Percentiles rank a stretch among this genome's conserved stretches.
phyloP scores from a whole-genome alignment of 179 eudicot species.

The Dionaea muscipula region DNA sequence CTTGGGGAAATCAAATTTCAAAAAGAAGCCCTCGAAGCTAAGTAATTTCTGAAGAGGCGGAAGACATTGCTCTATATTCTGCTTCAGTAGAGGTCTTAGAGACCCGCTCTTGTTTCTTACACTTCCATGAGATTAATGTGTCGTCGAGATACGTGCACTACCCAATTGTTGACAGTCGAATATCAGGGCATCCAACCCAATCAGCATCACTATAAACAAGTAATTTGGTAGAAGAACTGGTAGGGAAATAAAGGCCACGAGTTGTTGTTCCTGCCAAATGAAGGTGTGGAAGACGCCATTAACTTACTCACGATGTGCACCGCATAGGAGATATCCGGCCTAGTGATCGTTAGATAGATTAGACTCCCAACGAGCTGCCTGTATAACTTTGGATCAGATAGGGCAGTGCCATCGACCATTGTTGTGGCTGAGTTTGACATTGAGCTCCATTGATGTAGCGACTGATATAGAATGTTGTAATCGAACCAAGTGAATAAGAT shows the following conservation, averaged over 20 bases:
- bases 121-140: not conserved
- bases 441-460: too few relatives aligned
- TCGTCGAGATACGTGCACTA: not conserved
- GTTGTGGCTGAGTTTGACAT: too few relatives aligned
- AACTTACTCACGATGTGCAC: slow-evolving; percentile 1
- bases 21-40: too few relatives aligned
- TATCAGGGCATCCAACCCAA: not conserved
- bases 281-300: not conserved
- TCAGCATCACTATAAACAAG: not conserved
- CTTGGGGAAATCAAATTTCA: too few relatives aligned
- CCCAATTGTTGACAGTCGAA: not conserved
- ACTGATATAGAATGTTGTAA: too few relatives aligned
- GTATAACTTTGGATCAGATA: too few relatives aligned
- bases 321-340: slow-evolving; percentile 6
- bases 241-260: too few relatives aligned
- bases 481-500: too few relatives aligned
- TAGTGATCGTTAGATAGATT: not conserved
- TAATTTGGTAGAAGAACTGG: not conserved
- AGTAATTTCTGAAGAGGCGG: not conserved
- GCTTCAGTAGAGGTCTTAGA: not conserved
- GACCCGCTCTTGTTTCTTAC: not conserved
- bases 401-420: too few relatives aligned
- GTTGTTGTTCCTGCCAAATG: not conserved
- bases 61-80: not conserved
- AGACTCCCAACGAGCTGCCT: not conserved